Percentiles rank a stretch among this genome's conserved stretches.
Conservation (phyloP, 1,284 basidiomycete genomes). For the Cryptococcus maquisensis region DNA sequence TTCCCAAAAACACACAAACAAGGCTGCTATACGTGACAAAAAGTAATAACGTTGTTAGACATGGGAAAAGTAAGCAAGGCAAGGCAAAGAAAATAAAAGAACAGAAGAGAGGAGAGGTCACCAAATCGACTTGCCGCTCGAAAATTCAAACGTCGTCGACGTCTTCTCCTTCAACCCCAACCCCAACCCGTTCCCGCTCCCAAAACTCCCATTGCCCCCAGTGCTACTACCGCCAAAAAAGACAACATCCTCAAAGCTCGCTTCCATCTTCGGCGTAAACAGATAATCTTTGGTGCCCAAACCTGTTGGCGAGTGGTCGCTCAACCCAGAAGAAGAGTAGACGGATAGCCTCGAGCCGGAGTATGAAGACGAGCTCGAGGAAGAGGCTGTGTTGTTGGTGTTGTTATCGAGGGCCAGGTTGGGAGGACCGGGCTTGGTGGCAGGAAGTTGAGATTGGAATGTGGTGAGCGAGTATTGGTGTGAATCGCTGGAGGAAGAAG, state of each 20-base stretch:
- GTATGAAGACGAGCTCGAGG: too few relatives aligned
- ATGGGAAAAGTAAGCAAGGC: not conserved
- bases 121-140: conserved; percentile 36
- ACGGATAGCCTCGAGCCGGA: too few relatives aligned
- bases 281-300: not conserved
- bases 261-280: not conserved
- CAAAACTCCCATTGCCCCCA: not conserved
- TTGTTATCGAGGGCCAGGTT: too few relatives aligned
- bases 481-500: too few relatives aligned
- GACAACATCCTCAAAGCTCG: not conserved
- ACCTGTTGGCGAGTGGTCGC: not conserved
- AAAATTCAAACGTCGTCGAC: conserved; percentile 26
- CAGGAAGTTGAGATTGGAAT: too few relatives aligned
- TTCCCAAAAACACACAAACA: too few relatives aligned
- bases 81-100: not conserved
- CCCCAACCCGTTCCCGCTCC: not conserved
- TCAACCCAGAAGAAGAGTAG: too few relatives aligned
- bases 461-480: too few relatives aligned
- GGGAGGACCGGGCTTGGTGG: too few relatives aligned
- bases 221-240: not conserved
- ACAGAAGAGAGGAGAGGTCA: conserved; percentile 3
- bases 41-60: too few relatives aligned
- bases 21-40: too few relatives aligned
- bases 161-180: not conserved
- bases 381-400: too few relatives aligned